Evolutionary conservation across 2,329 filamentous ascomycete species (phyloP).

Genomic region (Nannizziopsis barbatae): DNA sequence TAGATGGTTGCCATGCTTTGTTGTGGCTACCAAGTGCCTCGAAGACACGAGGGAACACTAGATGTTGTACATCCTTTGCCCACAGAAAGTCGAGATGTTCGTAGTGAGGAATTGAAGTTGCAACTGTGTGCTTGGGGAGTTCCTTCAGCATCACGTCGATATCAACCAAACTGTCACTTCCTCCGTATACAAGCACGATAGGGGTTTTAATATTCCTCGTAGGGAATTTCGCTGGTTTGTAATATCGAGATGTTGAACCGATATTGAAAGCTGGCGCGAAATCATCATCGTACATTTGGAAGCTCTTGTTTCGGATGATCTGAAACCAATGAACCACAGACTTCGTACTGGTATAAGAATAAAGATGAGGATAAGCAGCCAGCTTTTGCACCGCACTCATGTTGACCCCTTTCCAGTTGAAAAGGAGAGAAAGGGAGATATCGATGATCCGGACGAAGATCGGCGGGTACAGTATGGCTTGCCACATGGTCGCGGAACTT

Average conservation of each 20-base stretch:
- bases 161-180: slow-evolving; percentile 85
- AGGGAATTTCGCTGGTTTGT: slow-evolving; percentile 91
- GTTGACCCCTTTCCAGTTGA: slow-evolving; percentile 78
- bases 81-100: slow-evolving; percentile 96
- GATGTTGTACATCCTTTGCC: slow-evolving; percentile 70
- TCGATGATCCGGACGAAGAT: slow-evolving; percentile 87
- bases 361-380: slow-evolving; percentile 88
- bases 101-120: slow-evolving; percentile 79
- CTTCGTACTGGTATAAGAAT: slow-evolving; percentile 94
- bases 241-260: slow-evolving; percentile 62
- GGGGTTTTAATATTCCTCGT: slow-evolving; percentile 96
- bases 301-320: slow-evolving; percentile 89
- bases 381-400: slow-evolving; percentile 82
- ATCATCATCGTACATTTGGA: slow-evolving; percentile 98
- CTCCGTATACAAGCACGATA: slow-evolving; percentile 85
- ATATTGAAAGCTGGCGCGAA: slow-evolving; percentile 63
- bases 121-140: slow-evolving; percentile 71
- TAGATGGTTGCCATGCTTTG: no score
- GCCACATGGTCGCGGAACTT: slow-evolving; percentile 92
- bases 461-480: slow-evolving; percentile 85
- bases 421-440: slow-evolving; percentile 66
- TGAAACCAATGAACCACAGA: slow-evolving; percentile 99
- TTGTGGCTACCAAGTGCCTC: slow-evolving; percentile 59
- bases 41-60: slow-evolving; percentile 86
- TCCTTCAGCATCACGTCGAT: slow-evolving; percentile 87